Evolutionary conservation across 73 alveolate genomes (phyloP), one percentile per base, ranked within the genome.

Genomic region (Stentor coeruleus): DNA sequence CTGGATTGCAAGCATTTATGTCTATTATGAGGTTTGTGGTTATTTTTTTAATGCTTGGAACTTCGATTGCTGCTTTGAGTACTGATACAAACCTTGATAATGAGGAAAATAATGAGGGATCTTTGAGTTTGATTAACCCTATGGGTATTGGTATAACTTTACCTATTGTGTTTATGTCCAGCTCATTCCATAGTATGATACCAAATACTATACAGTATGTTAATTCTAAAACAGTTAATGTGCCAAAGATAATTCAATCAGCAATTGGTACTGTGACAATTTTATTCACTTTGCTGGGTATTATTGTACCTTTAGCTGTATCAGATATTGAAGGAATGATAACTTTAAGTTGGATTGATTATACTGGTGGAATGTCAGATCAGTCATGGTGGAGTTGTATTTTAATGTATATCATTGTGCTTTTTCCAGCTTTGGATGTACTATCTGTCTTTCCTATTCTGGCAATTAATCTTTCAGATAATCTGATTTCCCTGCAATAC

Each of bases 311-410:
- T 20, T 26, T 66, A 28, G 36, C 79, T 28, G 79, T 31, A 26
- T 37, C n/a, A 28, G 79, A 66, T 20, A 40, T 66, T 0, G 42
- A 66, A 66, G 15, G 33, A 33, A 20, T 26, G 79, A 40, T 33
- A 26, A 66, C 40, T 66, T 33, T 66, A 66, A 66, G 33, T 66
- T 66, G 79, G 79, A 66, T 31, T 28, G 79, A 66, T 33, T 66
- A 66, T 66, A 20, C 79, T 33, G 79, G 40, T 28, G 79, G 79
- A 1, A 31, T 28, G 0, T 26, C n/a, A 28, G 40, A 20, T 33
- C 40, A 66, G 11, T 28, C n/a, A 2, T 66, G 79, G 79, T 66
- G 79, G 79, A 15, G 49, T 26, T 66, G 33, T 66, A 31, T 33
- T 0, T 28, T 66, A 66, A 20, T 31, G 0, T 66, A 66, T 33